These are phyloP conservation scores for Trichoderma asperelloides DNA, from an alignment of 495 filamentous ascomycete species.

Conservation along the genomic window DNA sequence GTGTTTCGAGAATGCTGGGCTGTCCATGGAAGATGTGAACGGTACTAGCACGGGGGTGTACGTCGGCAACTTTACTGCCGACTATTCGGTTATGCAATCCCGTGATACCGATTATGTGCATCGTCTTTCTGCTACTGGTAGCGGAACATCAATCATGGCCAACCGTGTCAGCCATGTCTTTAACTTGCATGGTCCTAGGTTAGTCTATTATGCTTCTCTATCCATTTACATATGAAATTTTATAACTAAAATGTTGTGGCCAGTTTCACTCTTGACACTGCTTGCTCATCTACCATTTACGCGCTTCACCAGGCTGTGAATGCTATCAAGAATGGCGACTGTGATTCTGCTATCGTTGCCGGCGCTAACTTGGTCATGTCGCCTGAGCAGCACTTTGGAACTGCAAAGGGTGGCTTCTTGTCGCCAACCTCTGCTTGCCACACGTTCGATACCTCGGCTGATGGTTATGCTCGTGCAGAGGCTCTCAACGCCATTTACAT, in stretches of 20 bases:
- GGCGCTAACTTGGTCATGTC: constrained; percentile 28
- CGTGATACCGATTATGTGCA: constrained; percentile 19
- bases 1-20: constrained; percentile 41
- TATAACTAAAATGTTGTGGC: background rate
- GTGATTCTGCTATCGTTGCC: constrained; percentile 29
- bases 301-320: constrained; percentile 40
- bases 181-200: constrained; percentile 34
- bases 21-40: constrained; percentile 32
- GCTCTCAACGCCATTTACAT: constrained; percentile 39
- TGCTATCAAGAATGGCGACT: constrained; percentile 29
- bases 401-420: constrained; percentile 31
- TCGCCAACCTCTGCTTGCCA: constrained; percentile 33
- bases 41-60: constrained; percentile 34
- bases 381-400: constrained; percentile 25
- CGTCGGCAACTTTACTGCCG: constrained; percentile 33
- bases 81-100: constrained; percentile 26
- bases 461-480: constrained; percentile 52
- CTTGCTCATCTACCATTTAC: constrained; percentile 40
- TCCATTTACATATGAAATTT: no score
- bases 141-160: constrained; percentile 24
- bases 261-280: constrained; percentile 32
- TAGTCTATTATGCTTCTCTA: constrained; percentile 34
- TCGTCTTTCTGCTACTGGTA: constrained; percentile 18
- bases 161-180: constrained; percentile 37
- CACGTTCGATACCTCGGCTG: constrained; percentile 27